Evolutionary conservation across 129 eudicot genomes (phyloP).

Genomic region (Saussurea involucrata): DNA sequence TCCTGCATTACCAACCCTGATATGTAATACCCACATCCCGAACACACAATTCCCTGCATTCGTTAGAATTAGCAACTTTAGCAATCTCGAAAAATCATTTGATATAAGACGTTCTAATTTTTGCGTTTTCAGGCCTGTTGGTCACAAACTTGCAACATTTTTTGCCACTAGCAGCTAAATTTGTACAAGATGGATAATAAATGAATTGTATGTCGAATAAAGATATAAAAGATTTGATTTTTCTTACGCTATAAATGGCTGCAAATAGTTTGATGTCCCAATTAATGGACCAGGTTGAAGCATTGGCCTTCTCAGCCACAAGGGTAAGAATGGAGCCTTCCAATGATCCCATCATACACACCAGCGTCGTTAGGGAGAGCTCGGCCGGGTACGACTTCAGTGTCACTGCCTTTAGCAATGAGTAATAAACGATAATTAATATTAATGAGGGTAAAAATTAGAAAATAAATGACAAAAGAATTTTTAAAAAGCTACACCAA

Average conservation of each 20-base stretch:
- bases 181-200: neutral
- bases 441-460: too few relatives aligned
- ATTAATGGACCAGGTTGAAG: slow-evolving; percentile 20
- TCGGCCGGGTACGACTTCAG: slow-evolving; percentile 22
- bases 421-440: too few relatives aligned
- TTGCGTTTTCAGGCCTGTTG: neutral
- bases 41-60: slow-evolving; percentile 69
- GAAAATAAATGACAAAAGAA: too few relatives aligned
- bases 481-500: too few relatives aligned
- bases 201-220: neutral
- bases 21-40: slow-evolving; percentile 62
- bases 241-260: slow-evolving; percentile 23
- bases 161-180: neutral
- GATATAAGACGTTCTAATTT: neutral
- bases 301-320: slow-evolving; percentile 11
- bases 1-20: slow-evolving; percentile 72
- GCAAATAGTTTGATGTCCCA: slow-evolving; percentile 34
- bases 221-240: neutral
- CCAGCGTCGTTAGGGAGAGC: slow-evolving; percentile 25
- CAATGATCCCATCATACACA: slow-evolving; percentile 27
- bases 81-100: neutral
- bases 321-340: slow-evolving; percentile 27
- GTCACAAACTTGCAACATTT: neutral
- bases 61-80: neutral
- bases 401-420: slow-evolving; percentile 30